phyloP scores from a whole-genome alignment of 2,329 filamentous ascomycete species.

The Akanthomyces muscarius region DNA sequence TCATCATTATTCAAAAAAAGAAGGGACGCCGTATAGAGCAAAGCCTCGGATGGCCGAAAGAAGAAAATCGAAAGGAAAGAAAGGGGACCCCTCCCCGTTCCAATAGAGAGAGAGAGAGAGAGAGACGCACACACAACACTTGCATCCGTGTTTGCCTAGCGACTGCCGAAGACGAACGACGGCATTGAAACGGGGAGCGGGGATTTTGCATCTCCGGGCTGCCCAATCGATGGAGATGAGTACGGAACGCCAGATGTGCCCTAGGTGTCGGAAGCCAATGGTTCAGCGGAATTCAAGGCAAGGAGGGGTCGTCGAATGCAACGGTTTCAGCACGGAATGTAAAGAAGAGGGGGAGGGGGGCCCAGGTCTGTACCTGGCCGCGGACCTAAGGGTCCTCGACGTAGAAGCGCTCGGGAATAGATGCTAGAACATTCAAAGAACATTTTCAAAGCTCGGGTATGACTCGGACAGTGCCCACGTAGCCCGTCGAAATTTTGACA shows the following conservation, averaged over 20 bases:
- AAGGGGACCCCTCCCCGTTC: too few relatives aligned
- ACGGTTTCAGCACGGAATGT: constrained; percentile 1
- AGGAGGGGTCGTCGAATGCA: background rate
- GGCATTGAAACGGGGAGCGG: too few relatives aligned
- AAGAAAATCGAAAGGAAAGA: too few relatives aligned
- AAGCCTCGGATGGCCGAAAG: background rate
- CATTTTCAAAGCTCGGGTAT: background rate
- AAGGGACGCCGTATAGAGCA: too few relatives aligned
- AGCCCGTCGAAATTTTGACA: background rate
- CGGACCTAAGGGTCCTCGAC: background rate
- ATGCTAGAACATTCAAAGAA: background rate
- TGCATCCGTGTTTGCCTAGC: too few relatives aligned
- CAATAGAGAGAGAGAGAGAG: too few relatives aligned
- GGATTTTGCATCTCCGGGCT: too few relatives aligned
- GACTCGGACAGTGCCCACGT: background rate
- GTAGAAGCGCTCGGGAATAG: background rate
- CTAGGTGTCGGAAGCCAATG: background rate
- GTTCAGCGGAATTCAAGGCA: background rate
- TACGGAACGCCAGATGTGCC: background rate
- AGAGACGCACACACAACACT: too few relatives aligned
- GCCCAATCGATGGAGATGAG: too few relatives aligned
- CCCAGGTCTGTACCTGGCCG: background rate
- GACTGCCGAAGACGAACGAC: too few relatives aligned
- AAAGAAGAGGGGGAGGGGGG: background rate
- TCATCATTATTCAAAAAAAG: background rate